Evolutionary conservation across 2,329 filamentous ascomycete genomes (phyloP).

Genomic region (Ophiocordyceps camponoti-leonardi): DNA sequence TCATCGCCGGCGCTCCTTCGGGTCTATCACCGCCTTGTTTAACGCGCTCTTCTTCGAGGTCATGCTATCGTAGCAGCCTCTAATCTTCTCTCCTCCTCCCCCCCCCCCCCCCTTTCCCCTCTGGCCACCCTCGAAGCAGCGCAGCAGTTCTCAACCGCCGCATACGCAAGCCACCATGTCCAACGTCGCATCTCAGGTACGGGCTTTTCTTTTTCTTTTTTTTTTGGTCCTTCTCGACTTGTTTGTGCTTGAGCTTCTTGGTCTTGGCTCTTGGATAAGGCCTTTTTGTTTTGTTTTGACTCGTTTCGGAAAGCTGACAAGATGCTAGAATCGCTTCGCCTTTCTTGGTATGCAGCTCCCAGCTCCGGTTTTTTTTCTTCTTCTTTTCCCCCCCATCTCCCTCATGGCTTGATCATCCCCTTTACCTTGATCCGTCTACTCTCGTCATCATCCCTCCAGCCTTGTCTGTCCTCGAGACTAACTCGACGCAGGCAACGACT

Average conservation of each 20-base stretch:
- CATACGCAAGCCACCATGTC: slow-evolving; percentile 33
- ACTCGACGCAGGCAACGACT: slow-evolving; percentile 35
- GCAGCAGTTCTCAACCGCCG: too few relatives aligned
- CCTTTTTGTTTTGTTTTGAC: not conserved
- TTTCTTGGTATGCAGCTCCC: slow-evolving; percentile 66
- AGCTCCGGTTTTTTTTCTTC: slow-evolving; percentile 5
- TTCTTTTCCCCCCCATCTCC: slow-evolving; percentile 1
- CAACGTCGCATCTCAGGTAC: slow-evolving; percentile 40
- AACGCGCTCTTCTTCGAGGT: slow-evolving; percentile 12
- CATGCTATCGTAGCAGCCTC: slow-evolving; percentile 19
- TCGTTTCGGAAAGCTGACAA: not conserved
- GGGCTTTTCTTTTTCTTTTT: slow-evolving; percentile 6
- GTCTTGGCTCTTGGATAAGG: not conserved
- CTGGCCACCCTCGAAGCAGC: too few relatives aligned
- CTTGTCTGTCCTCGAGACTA: not conserved
- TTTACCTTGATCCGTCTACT: not conserved
- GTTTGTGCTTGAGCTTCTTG: too few relatives aligned
- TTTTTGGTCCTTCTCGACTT: too few relatives aligned
- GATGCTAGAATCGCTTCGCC: slow-evolving; percentile 78
- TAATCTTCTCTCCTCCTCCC: not conserved
- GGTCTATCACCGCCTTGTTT: not conserved
- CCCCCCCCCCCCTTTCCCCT: slow-evolving; percentile 7
- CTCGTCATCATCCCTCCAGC: too few relatives aligned
- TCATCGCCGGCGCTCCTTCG: not conserved
- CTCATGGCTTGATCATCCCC: too few relatives aligned